Evolutionary conservation across 148 eudicot species (phyloP), one percentile per base, ranked within the genome.

Genomic region (Linanthus parryae): DNA sequence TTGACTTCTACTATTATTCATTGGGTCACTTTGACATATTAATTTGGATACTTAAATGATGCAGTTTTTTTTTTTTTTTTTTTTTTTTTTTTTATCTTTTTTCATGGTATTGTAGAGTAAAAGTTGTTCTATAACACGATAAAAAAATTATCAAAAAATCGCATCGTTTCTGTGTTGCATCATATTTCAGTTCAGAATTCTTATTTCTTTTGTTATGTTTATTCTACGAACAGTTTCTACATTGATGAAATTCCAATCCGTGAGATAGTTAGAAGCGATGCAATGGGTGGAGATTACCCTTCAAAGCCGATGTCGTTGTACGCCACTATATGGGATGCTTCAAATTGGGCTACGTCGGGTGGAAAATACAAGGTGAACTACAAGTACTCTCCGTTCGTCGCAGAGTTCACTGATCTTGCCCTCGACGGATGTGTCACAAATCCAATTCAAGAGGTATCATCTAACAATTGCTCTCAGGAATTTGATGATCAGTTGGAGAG

Each of bases 291-390:
- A 9, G 83, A 73, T 54, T 78, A 46, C 60, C 83, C 83, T 7
- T 73, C 79, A 2, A 78, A 78, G 30, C 83, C 83, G 0, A 78
- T 78, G 83, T 58, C 67, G 0, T 26, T 78, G 44, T 78, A 78
- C 7, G 83, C 83, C 52, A 78, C 83, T 15, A 78, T 78, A 29
- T 78, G 83, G 83, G 83, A 78, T 26, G 83, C 76, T 20, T 78
- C 83, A 0, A 51, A 58, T 41, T 78, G 79, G 83, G 83, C 83
- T 5, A 78, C 83, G 11, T 66, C 73, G 2, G 83, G 83, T 1
- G 83, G 83, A 3, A 73, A 73, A 50, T 73, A 78, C 59, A 73
- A 61, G 27, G 76, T 67, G 1, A 71, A 78, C 53, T 78, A 78
- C 73, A 78, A 78, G 48, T 78, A 66, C 17, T 73, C 83, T 22